Base-by-base conservation (phyloP, 805 yeast species). In the Zygoascus ofunaensis region DNA sequence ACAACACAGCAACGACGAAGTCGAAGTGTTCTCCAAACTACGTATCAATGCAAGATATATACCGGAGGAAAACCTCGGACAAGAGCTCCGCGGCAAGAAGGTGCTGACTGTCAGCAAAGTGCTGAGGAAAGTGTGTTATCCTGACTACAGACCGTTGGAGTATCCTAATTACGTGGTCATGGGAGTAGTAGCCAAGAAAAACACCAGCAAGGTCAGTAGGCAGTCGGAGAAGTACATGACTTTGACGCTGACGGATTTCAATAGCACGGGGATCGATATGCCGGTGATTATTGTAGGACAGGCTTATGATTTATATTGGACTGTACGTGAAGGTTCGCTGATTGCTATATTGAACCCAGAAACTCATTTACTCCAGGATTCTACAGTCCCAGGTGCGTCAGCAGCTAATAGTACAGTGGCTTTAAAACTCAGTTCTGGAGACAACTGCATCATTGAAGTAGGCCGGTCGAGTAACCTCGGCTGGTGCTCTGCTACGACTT, bases 81-180 rank as follows among this genome's bases (percentile, higher is more conserved):
- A 49, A 3, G 54, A 72, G 2, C 52, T 86, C 5, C 50, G 59
- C 12, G 74, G 73, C 14, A 72, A 74, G 48, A 77, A 79, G 51
- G 58, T 80, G 0, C 61, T 84, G 38, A 65, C 82, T 34, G 58
- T 85, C 2, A 72, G 73, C 7, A 77, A 79, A 51, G 59, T 82
- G 2, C 70, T 76, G 52, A 81, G 86, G 1, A 77, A 79, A 50
- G 77, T 87, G 1, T 51, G 59, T 23, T 81, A 92, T 2, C 92
- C 95, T 0, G 67, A 74, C 18, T 87, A 74, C 56, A 58, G 63
- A 4, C 82, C 82, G 39, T 95, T 95, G 0, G 63, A 64, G 1
- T 80, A 80, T 54, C 63, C 81, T 2, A 87, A 89, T 57, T 87
- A 87, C 82, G 80, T 80, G n/a, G 72, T 79, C 1, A 55, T 81